phyloP scores from a whole-genome alignment of 225 moss, liverwort and hornwort species.

The Polytrichum commune region DNA sequence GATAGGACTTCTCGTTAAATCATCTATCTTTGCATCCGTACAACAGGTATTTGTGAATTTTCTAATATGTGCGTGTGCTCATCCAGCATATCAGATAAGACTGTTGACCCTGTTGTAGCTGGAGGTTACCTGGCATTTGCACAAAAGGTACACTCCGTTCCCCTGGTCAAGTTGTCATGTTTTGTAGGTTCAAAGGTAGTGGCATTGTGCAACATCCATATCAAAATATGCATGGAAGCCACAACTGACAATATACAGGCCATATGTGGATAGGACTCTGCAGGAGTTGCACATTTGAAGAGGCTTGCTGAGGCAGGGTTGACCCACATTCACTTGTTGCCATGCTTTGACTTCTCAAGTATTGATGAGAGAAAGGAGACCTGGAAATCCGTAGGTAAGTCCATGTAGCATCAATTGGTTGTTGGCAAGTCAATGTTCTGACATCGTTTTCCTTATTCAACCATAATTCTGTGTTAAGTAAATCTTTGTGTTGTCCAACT shows the following conservation, averaged over 20 bases:
- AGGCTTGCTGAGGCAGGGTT: constrained; percentile 78
- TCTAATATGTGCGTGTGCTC: not conserved
- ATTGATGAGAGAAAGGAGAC: constrained; percentile 74
- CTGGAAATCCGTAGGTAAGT: constrained; percentile 71
- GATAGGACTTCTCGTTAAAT: no score
- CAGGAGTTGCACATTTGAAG: constrained; percentile 80
- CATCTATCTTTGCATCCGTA: no score
- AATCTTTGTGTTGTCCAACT: no score
- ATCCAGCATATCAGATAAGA: constrained; percentile 68
- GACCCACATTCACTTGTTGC: constrained; percentile 83
- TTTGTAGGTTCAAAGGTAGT: no score
- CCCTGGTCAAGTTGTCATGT: no score
- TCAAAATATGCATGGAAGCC: no score
- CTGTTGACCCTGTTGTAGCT: constrained; percentile 63
- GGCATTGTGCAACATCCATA: no score
- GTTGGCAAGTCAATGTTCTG: no score
- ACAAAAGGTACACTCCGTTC: constrained; percentile 39
- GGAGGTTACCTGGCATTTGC: constrained; percentile 92
- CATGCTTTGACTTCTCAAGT: constrained; percentile 84
- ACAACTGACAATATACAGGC: not conserved
- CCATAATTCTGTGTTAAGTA: no score
- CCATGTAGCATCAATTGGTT: not conserved
- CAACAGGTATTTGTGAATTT: not conserved
- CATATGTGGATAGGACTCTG: constrained; percentile 50
- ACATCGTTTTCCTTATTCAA: no score